Percentiles rank a stretch among this genome's conserved stretches.
phyloP scores from a whole-genome alignment of 306 rosid genomes.

The Cucurbita ficifolia region DNA sequence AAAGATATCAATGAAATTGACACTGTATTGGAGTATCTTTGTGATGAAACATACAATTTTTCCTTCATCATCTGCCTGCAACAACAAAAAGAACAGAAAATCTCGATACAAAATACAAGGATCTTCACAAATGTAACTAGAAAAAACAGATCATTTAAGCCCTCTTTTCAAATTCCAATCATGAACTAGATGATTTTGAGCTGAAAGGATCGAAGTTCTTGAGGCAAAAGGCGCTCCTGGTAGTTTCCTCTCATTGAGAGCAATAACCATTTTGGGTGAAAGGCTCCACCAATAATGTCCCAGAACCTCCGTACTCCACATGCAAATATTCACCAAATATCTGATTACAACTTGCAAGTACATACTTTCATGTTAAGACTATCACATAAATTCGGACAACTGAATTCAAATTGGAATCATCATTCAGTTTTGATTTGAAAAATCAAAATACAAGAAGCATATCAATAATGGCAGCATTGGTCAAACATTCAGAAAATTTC shows the following conservation, averaged over 20 bases:
- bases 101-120: not conserved
- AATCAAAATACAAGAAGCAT: constrained; percentile 19
- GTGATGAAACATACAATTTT: not conserved
- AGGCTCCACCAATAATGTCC: constrained; percentile 51
- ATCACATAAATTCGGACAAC: not conserved
- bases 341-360: constrained; percentile 22
- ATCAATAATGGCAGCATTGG: constrained; percentile 25
- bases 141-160: not conserved
- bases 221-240: constrained; percentile 45
- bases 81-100: constrained; percentile 10
- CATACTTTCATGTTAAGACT: not conserved
- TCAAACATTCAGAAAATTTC: constrained; percentile 27
- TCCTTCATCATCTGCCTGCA: constrained; percentile 4
- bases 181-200: constrained; percentile 43
- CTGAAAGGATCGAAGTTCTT: constrained; percentile 53
- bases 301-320: constrained; percentile 34
- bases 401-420: constrained; percentile 17
- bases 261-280: constrained; percentile 30
- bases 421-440: constrained; percentile 18
- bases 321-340: constrained; percentile 42
- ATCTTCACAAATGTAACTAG: constrained; percentile 7
- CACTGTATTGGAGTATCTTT: constrained; percentile 17
- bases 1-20: constrained; percentile 22
- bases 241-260: constrained; percentile 25
- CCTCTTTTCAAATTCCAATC: constrained; percentile 29